Base-by-base conservation (phyloP, 371 early-diverging fungal species). In the Mucor racemosus region DNA sequence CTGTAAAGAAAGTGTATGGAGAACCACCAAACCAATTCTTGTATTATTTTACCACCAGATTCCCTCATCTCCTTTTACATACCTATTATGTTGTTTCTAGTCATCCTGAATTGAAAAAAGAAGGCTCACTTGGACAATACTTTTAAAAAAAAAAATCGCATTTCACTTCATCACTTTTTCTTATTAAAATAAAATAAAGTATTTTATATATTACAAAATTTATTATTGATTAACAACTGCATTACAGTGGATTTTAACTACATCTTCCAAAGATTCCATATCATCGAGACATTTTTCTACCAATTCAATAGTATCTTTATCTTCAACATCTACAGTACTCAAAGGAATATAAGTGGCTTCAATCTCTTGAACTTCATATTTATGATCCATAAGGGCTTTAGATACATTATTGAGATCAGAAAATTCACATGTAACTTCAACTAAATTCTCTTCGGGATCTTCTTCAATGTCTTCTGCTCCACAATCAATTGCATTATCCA, bases 21-120 rank as follows among this genome's bases (percentile, higher is more conserved):
- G 82, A 91, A 21, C 81, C 95, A 14, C 98, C 98, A 0, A 90
- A 94, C 34, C 93, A 94, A 21, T 98, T 93, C 68, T 74, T 95
- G 59, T 76, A 81, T 64, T 97, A 97, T 74, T 97, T 96, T 67
- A 91, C 94, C 19, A 87, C 93, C 0, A 81, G 95, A 69, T 98
- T 97, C 80, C 97, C 98, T 11, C 84, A 87, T 58, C 77, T 98
- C 55, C 82, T 98, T 59, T 73, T 97, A 63, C 93, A 94, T 65
- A 79, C 86, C 34, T 91, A 89, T 59, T 83, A 88, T 75, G 76
- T 88, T 56, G 75, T 90, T 31, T 81, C 88, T 2, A 81, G 86
- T 33, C 81, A 86, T 59, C 81, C 81, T 21, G 64, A 42, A 17
- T 69, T 92, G 9, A 71, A 82, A 58, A 75, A 79, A 40, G 94